These are phyloP conservation scores for Solanum boliviense DNA, from an alignment of 257 asterid genomes.

Conservation along the genomic window DNA sequence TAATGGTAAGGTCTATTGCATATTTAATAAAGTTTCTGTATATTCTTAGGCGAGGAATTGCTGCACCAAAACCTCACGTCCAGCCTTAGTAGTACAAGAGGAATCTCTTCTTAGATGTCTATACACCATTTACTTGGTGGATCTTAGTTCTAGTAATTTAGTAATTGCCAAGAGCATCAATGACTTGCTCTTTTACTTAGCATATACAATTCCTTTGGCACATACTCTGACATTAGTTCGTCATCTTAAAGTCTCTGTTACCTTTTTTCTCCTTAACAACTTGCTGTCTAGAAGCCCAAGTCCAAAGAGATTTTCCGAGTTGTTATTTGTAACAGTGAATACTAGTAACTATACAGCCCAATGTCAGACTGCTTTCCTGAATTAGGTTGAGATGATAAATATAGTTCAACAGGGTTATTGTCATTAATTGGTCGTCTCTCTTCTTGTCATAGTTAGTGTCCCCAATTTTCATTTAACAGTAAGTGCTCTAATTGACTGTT, in stretches of 20 bases:
- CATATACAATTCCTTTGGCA: neutral
- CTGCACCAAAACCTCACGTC: neutral
- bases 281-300: neutral
- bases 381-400: neutral
- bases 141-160: neutral
- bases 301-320: neutral
- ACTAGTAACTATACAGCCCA: neutral
- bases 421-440: neutral
- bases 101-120: neutral
- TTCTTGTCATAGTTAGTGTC: neutral
- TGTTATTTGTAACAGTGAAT: neutral
- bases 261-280: neutral
- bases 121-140: neutral
- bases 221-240: neutral
- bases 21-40: neutral
- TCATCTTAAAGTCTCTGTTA: neutral
- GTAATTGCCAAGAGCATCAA: neutral
- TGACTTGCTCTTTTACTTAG: neutral
- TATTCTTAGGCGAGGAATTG: neutral
- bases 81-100: neutral
- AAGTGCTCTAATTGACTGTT: neutral
- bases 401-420: neutral
- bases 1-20: constrained; percentile 48
- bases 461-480: neutral
- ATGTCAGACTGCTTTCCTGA: neutral